These are phyloP conservation scores for Kluyveromyces nonfermentans DNA, from an alignment of 805 yeast genomes.

Conservation along the genomic window DNA sequence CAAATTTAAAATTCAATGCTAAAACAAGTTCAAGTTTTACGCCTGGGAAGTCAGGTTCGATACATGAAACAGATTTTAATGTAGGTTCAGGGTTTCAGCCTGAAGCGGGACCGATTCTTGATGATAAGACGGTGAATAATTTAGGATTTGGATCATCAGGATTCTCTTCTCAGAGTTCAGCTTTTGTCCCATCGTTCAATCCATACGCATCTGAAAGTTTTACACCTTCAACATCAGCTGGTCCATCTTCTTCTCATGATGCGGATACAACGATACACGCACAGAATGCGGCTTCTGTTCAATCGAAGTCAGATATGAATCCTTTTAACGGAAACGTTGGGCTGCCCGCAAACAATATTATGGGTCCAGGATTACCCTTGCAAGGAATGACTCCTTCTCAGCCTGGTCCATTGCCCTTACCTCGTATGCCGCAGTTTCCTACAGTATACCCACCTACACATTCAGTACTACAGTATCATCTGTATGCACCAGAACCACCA, in stretches of 20 bases:
- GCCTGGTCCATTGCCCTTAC: conserved; percentile 3
- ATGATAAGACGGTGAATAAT: not conserved
- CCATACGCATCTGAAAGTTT: conserved; percentile 25
- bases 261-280: not conserved
- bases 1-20: conserved; percentile 37
- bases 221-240: conserved; percentile 22
- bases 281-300: not conserved
- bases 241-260: conserved; percentile 10
- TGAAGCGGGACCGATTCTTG: not conserved
- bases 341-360: not conserved
- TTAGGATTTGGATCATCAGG: conserved; percentile 1
- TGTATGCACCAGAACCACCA: conserved; percentile 85
- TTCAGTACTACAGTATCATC: conserved; percentile 58
- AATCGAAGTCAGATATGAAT: not conserved
- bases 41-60: conserved; percentile 24
- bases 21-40: conserved; percentile 47
- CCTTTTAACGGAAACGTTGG: not conserved
- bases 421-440: conserved; percentile 19
- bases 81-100: not conserved
- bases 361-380: conserved; percentile 1
- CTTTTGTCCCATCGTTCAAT: conserved; percentile 21
- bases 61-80: conserved; percentile 1
- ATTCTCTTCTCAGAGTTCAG: conserved; percentile 1
- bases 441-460: conserved; percentile 32
- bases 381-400: conserved; percentile 5